Conservation (phyloP, 2,329 filamentous ascomycete species). For the Trichoderma afroharzianum region DNA sequence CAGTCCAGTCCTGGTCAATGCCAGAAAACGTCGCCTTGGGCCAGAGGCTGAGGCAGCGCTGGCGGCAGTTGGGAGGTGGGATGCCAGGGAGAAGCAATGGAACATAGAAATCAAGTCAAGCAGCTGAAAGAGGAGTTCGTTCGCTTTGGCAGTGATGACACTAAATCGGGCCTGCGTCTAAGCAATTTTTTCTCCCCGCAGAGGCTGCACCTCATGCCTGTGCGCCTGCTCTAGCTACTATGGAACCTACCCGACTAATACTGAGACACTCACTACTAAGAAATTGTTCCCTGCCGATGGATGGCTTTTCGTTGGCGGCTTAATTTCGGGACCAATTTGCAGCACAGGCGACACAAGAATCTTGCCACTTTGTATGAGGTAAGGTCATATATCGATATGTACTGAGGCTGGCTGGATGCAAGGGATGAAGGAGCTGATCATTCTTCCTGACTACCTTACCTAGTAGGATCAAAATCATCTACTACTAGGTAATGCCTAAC, state of each 20-base stretch:
- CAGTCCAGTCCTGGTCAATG: constrained; percentile 27
- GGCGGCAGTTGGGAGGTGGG: not conserved
- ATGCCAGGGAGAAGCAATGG: not conserved
- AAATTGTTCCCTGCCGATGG: not conserved
- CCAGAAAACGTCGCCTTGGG: constrained; percentile 23
- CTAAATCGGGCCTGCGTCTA: constrained; percentile 8
- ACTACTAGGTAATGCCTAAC: not conserved
- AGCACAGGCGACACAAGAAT: not conserved
- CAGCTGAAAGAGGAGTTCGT: constrained; percentile 12
- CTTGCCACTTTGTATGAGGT: not conserved
- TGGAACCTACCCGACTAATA: not conserved
- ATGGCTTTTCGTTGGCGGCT: constrained; percentile 20
- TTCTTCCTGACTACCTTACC: not conserved
- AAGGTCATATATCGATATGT: not conserved
- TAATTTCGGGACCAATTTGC: constrained; percentile 21
- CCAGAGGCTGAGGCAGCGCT: constrained; percentile 10
- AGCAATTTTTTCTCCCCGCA: constrained; percentile 19
- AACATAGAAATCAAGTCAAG: not conserved
- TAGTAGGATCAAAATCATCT: not conserved
- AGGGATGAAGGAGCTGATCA: not conserved
- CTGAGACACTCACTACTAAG: not conserved
- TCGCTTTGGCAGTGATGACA: constrained; percentile 13
- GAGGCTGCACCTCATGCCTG: constrained; percentile 3
- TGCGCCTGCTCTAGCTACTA: not conserved
- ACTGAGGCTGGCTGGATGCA: not conserved